Percentiles rank a stretch among this genome's conserved stretches.
These are phyloP conservation scores for Sclerotinia borealis DNA, from an alignment of 2,329 filamentous ascomycete genomes.

Conservation along the genomic window DNA sequence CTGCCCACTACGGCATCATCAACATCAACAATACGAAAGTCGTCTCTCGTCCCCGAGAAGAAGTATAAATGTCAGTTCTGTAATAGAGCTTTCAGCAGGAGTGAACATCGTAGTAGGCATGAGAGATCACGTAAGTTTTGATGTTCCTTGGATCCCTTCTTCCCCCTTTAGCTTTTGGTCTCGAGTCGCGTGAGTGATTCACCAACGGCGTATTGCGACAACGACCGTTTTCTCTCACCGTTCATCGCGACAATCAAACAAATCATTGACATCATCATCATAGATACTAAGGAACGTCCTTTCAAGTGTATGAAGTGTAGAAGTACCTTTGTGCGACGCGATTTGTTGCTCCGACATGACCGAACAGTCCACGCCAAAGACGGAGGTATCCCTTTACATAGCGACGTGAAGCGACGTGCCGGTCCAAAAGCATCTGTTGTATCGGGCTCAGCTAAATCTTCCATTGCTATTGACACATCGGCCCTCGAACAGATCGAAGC, in stretches of 20 bases:
- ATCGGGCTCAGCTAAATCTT: slow-evolving; percentile 64
- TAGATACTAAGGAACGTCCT: slow-evolving; percentile 96
- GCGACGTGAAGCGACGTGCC: slow-evolving; percentile 83
- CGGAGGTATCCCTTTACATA: slow-evolving; percentile 86
- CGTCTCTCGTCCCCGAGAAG: slow-evolving; percentile 77
- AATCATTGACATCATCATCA: slow-evolving; percentile 17
- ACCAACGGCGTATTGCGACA: neutral
- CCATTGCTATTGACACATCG: slow-evolving; percentile 75
- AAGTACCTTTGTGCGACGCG: slow-evolving; percentile 96
- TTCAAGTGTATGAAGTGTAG: slow-evolving; percentile 99
- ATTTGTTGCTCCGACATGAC: slow-evolving; percentile 93
- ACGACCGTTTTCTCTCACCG: neutral
- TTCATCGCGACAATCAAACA: neutral
- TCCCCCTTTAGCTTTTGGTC: slow-evolving; percentile 19
- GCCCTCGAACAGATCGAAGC: slow-evolving; percentile 90
- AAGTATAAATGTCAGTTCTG: slow-evolving; percentile 99
- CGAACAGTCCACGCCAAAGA: slow-evolving; percentile 98
- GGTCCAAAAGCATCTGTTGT: slow-evolving; percentile 61
- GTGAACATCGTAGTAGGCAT: slow-evolving; percentile 93
- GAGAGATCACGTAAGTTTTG: slow-evolving; percentile 89
- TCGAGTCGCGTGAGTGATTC: slow-evolving; percentile 15
- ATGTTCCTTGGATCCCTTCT: slow-evolving; percentile 11
- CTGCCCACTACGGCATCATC: slow-evolving; percentile 59
- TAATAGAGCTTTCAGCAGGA: slow-evolving; percentile 93
- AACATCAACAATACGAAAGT: slow-evolving; percentile 63